These are phyloP conservation scores for Phytophthora ramorum DNA, from an alignment of 352 stramenopile genomes.

Conservation along the genomic window DNA sequence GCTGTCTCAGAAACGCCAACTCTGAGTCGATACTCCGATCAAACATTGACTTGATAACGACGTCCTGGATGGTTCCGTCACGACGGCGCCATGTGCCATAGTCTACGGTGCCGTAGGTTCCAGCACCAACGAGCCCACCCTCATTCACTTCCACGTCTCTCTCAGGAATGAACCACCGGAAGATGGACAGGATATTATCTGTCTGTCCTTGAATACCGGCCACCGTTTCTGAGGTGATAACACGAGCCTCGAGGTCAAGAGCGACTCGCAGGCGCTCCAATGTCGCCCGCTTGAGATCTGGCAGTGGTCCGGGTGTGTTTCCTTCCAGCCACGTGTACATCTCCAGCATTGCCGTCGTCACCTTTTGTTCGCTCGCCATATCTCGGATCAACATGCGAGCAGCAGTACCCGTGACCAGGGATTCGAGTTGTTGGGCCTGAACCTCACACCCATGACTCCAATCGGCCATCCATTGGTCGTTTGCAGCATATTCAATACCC, in stretches of 20 bases:
- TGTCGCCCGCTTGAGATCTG: conserved; percentile 7
- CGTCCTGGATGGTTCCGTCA: conserved; percentile 26
- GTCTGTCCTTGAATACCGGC: not conserved
- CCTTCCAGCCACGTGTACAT: conserved; percentile 5
- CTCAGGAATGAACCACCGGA: conserved; percentile 19
- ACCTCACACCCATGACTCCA: conserved; percentile 1
- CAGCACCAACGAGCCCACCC: not conserved
- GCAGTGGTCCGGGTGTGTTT: not conserved
- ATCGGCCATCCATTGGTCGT: conserved; percentile 3
- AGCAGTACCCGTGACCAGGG: not conserved
- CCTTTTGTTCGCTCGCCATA: not conserved
- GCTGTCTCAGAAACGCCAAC: conserved; percentile 28
- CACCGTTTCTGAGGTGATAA: conserved; percentile 7
- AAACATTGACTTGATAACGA: conserved; percentile 9
- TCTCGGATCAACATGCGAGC: conserved; percentile 7
- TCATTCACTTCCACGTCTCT: conserved; percentile 7
- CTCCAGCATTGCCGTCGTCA: conserved; percentile 12
- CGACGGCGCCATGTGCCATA: not conserved
- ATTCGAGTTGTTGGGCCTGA: conserved; percentile 2
- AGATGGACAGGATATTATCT: conserved; percentile 4
- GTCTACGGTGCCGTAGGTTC: not conserved
- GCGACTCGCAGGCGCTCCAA: conserved; percentile 4
- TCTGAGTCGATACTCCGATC: not conserved
- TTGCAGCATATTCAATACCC: not conserved
- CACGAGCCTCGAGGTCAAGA: not conserved